Conservation (phyloP, 2,329 filamentous ascomycete genomes). For the Monosporascus sp. region DNA sequence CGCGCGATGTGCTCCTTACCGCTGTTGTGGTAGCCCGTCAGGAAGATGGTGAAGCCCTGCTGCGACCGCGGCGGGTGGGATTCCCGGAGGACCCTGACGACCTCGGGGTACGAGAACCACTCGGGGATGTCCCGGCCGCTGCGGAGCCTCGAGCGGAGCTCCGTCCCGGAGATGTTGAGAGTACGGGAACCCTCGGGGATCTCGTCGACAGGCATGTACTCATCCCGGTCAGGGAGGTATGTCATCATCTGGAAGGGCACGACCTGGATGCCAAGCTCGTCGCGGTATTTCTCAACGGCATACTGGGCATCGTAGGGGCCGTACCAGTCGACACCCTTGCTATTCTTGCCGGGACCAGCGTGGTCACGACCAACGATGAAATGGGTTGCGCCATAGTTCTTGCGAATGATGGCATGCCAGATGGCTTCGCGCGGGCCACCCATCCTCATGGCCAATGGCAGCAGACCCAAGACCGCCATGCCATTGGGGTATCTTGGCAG, state of each 20-base stretch:
- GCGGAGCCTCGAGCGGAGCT: conserved; percentile 86
- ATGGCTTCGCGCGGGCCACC: conserved; percentile 96
- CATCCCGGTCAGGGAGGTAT: conserved; percentile 93
- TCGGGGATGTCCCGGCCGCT: conserved; percentile 93
- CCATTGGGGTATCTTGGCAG: conserved; percentile 96
- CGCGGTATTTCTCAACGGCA: conserved; percentile 91
- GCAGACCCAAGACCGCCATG: conserved; percentile 93
- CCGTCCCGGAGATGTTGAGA: conserved; percentile 79
- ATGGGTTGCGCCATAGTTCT: conserved; percentile 98
- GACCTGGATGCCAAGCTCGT: conserved; percentile 96
- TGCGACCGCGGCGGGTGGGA: conserved; percentile 86
- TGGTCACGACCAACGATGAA: conserved; percentile 99
- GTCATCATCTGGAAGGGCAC: conserved; percentile 99
- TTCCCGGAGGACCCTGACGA: conserved; percentile 92
- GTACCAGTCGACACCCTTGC: conserved; percentile 94
- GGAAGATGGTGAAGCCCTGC: conserved; percentile 97
- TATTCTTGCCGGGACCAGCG: conserved; percentile 97
- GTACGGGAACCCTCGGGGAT: conserved; percentile 80
- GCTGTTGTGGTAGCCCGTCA: conserved; percentile 93
- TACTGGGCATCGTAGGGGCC: conserved; percentile 96
- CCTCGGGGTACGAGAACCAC: conserved; percentile 99
- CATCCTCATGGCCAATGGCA: conserved; percentile 98
- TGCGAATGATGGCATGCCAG: conserved; percentile 99
- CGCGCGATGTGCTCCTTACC: conserved; percentile 97
- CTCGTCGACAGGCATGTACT: conserved; percentile 91